Evolutionary conservation across 305 asterid genomes (phyloP).

Genomic region (Fraxinus paxiana): DNA sequence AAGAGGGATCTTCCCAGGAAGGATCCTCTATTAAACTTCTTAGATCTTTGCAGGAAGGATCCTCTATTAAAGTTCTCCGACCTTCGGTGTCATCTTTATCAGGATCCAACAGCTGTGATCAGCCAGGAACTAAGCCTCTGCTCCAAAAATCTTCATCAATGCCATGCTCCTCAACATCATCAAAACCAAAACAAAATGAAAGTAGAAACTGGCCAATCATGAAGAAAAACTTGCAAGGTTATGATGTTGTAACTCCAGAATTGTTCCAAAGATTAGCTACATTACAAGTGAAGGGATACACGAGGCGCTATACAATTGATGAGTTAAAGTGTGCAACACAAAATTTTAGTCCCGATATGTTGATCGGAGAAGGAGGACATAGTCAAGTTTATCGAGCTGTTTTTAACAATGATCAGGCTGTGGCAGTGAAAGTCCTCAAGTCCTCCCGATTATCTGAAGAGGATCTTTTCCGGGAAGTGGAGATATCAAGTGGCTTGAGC

Average conservation of each 20-base stretch:
- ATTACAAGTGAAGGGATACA: constrained; percentile 32
- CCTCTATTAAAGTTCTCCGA: constrained; percentile 29
- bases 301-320: constrained; percentile 36
- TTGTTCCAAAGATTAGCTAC: constrained; percentile 36
- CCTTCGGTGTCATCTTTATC: constrained; percentile 41
- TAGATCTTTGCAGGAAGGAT: constrained; percentile 52
- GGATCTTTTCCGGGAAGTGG: constrained; percentile 49
- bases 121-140: constrained; percentile 22
- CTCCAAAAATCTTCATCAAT: constrained; percentile 52
- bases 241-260: constrained; percentile 27
- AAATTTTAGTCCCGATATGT: constrained; percentile 36
- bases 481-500: constrained; percentile 51
- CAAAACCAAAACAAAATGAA: constrained; percentile 30
- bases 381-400: constrained; percentile 52
- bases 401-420: constrained; percentile 41
- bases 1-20: constrained; percentile 67
- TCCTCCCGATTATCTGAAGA: constrained; percentile 38
- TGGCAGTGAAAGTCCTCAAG: constrained; percentile 57
- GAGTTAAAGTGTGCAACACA: constrained; percentile 45
- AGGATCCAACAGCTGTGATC: constrained; percentile 29
- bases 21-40: constrained; percentile 40
- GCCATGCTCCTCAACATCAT: constrained; percentile 46
- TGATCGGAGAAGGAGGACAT: constrained; percentile 53
- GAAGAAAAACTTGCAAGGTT: constrained; percentile 26
- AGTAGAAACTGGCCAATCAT: constrained; percentile 14